A percentile compares a stretch with the other conserved stretches of the same genome.
Conservation (phyloP, 352 stramenopile genomes). For the Phytophthora constricta region DNA sequence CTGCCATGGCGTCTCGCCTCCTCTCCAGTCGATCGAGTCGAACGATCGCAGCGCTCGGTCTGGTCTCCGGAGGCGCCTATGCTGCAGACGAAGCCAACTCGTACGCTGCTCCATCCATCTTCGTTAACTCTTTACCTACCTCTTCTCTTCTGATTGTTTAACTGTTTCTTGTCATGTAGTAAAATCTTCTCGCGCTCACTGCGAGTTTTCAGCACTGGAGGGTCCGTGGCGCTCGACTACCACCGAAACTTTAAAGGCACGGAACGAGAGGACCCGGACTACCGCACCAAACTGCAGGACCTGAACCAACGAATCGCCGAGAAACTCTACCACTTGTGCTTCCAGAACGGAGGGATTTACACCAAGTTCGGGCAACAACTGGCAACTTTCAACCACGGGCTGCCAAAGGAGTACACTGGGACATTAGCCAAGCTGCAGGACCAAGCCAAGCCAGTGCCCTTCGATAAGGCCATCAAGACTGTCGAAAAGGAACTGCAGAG, state of each 20-base stretch:
- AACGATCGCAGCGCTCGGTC: constrained; percentile 30
- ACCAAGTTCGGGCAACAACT: constrained; percentile 98
- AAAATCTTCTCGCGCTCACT: constrained; percentile 69
- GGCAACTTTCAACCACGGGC: constrained; percentile 95
- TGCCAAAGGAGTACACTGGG: constrained; percentile 95
- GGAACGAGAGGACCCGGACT: constrained; percentile 51
- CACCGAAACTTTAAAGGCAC: constrained; percentile 55
- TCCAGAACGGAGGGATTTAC: constrained; percentile 95
- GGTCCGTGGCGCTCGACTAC: constrained; percentile 61
- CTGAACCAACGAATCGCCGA: constrained; percentile 87
- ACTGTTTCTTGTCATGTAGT: constrained; percentile 21
- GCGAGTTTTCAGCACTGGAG: constrained; percentile 59
- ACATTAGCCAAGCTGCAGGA: constrained; percentile 93
- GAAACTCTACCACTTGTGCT: constrained; percentile 91
- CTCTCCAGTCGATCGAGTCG: constrained; percentile 14
- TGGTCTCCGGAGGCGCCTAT: constrained; percentile 45
- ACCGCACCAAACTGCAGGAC: constrained; percentile 58
- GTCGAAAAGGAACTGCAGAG: constrained; percentile 70
- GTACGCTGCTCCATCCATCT: constrained; percentile 29
- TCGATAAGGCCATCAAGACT: constrained; percentile 51
- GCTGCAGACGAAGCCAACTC: constrained; percentile 51
- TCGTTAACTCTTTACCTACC: not conserved
- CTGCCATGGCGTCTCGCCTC: constrained; percentile 24
- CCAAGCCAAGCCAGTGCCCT: constrained; percentile 81
- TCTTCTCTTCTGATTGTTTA: not conserved